Evolutionary conservation across 352 stramenopile species (phyloP).

Genomic region (Phytophthora pistaciae): DNA sequence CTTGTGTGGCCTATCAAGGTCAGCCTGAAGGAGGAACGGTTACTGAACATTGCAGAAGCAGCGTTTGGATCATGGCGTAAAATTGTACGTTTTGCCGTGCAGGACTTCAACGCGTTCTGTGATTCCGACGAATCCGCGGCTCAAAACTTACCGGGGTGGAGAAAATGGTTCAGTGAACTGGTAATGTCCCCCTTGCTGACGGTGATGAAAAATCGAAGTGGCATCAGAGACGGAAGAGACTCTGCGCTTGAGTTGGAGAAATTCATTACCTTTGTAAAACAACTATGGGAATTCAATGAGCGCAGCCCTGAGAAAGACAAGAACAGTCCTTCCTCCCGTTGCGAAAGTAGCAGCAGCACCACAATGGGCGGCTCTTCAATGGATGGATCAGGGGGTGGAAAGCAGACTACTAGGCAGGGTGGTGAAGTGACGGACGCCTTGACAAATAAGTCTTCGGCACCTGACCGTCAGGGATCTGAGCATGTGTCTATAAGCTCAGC

Average conservation of each 20-base stretch:
- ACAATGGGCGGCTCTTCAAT: conserved; percentile 19
- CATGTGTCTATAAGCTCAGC: conserved; percentile 29
- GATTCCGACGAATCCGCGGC: conserved; percentile 12
- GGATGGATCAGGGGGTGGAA: conserved; percentile 9
- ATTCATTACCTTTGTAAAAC: conserved; percentile 38
- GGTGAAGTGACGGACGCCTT: neutral
- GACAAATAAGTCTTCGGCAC: neutral
- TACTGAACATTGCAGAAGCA: conserved; percentile 60
- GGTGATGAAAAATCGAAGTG: conserved; percentile 19
- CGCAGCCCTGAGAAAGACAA: conserved; percentile 5
- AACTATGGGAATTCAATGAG: conserved; percentile 24
- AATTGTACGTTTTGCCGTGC: conserved; percentile 48
- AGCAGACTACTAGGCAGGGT: conserved; percentile 6
- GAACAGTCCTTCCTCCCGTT: neutral
- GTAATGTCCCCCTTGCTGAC: conserved; percentile 43
- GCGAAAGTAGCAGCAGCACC: conserved; percentile 30
- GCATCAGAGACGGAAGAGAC: neutral
- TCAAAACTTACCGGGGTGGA: conserved; percentile 57
- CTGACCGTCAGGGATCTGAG: neutral
- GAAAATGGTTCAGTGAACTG: conserved; percentile 64
- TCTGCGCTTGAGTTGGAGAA: conserved; percentile 30
- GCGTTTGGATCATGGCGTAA: conserved; percentile 58
- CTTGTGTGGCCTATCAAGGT: conserved; percentile 55
- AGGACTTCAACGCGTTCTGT: conserved; percentile 64
- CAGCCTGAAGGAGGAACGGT: conserved; percentile 56